Base-by-base conservation (phyloP, 2,329 filamentous ascomycete species). In the Coccinonectria pachysandricola region DNA sequence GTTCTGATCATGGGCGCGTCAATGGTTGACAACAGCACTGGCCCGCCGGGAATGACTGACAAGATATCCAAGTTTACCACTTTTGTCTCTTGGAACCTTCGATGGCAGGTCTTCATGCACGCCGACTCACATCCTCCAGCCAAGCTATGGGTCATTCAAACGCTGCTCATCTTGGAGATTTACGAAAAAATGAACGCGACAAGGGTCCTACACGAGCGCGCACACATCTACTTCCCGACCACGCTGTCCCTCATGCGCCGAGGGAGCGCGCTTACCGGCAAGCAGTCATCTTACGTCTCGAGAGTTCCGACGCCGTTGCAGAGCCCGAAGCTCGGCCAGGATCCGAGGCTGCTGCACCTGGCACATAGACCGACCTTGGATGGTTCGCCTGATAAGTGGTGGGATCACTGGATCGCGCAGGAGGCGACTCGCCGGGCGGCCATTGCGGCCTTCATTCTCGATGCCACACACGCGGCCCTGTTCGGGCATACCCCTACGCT, bases 381-480 rank as follows among this genome's bases (percentile, higher is more conserved):
- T 15, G 34, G 38, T 3, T 37, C 24, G 0, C 46, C 43, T 5
- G 46, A 48, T 9, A 44, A 38, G 12, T 48, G 45, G 45, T 48
- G 45, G 45, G 43, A 48, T 25, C 43, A 48, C 18, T 48, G 45
- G 45, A 46, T 48, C 20, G 45, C 42, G 3, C 45, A 46, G 24
- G 45, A 48, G 34, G 45, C 45, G 4, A 48, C 45, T 2, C 43
- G 45, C 2, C 32, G 45, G 7, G 45, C 45, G 11, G 45, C 45
- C 3, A 33, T 48, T 24, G 39, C 30, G 8, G 45, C 45, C 4
- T 48, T 48, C 15, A 45, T 48, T 16, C 37, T 48, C 9, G 45
- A 48, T 21, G 43, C 45, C 5, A 46, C 40, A 2, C 45, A 48
- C 14, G 43, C 45, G 8, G 45, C 45, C 15, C 27, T 48, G 6